Base-by-base conservation (phyloP, 2,329 filamentous ascomycete species). In the Simplicillium sp. region DNA sequence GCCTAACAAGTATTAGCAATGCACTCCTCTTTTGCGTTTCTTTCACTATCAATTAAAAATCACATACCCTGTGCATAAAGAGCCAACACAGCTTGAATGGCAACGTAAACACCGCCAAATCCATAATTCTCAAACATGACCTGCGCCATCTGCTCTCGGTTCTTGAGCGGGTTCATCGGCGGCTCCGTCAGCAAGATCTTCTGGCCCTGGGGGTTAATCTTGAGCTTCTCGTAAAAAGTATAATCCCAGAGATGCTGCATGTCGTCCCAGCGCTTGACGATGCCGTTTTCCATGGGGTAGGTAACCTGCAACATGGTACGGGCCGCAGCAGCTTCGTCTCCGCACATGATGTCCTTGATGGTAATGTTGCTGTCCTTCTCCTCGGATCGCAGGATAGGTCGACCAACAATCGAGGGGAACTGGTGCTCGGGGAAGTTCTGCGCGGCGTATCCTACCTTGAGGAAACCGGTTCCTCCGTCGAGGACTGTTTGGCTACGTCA, bases 171-270 rank as follows among this genome's bases (percentile, higher is more conserved):
- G 67, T 98, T 97, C 84, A 97, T 92, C 13, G 92, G 92, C 29
- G 92, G 90, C 67, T 98, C 92, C 36, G 90, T 97, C 52, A 97
- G 77, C 49, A 98, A 77, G 62, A 98, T 97, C 77, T 98, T 98
- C 65, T 89, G 87, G 50, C 87, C 90, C 16, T 78, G 79, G 3
- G 92, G 80, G 61, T 97, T 86, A 52, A 98, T 73, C 64, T 88
- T 80, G 78, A 98, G 86, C 78, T 97, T 97, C 64, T 98, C 90
- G 65, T 78, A 83, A 65, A 98, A 98, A 17, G 92, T 98, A 64
- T 94, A 97, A 68, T 98, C 90, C 92, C 92, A 98, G 42, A 98
- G 81, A 60, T 97, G 90, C 71, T 95, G 87, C 92, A 98, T 98
- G 65, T 98, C 92, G 54, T 98, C 92, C 92, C 92, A 98, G 60